These are phyloP conservation scores for Coemansia asiatica DNA, from an alignment of 192 early-diverging fungal species.

Conservation along the genomic window DNA sequence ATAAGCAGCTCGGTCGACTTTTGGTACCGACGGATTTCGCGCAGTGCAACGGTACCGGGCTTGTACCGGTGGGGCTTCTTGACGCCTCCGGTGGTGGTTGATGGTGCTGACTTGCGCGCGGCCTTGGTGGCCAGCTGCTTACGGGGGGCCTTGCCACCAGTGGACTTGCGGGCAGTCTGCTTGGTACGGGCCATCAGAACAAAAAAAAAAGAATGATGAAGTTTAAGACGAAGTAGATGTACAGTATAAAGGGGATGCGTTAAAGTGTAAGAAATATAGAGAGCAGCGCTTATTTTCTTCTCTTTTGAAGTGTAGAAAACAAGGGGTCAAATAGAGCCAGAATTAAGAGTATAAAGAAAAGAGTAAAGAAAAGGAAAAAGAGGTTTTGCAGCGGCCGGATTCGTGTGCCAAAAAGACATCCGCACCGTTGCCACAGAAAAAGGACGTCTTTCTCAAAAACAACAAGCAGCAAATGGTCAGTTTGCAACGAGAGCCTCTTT, in stretches of 20 bases:
- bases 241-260: background rate
- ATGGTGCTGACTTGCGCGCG: constrained; percentile 94
- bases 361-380: constrained; percentile 1
- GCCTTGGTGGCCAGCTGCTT: constrained; percentile 97
- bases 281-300: background rate
- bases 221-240: too few species aligned
- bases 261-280: constrained; percentile 6
- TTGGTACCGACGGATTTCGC: constrained; percentile 92
- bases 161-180: constrained; percentile 98
- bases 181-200: constrained; percentile 70
- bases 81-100: constrained; percentile 83
- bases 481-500: background rate
- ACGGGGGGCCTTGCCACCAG: constrained; percentile 98
- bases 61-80: constrained; percentile 88
- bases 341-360: constrained; percentile 8
- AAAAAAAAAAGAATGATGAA: too few species aligned
- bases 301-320: background rate
- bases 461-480: background rate
- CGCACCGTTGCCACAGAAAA: background rate
- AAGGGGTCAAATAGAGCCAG: background rate
- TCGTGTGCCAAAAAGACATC: constrained; percentile 1
- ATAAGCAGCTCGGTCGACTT: constrained; percentile 95
- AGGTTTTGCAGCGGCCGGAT: background rate
- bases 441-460: background rate
- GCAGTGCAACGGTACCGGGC: constrained; percentile 87